Evolutionary conservation across 2,329 filamentous ascomycete species (phyloP), one percentile per base, ranked within the genome.

Genomic region (Colletotrichum limetticola): DNA sequence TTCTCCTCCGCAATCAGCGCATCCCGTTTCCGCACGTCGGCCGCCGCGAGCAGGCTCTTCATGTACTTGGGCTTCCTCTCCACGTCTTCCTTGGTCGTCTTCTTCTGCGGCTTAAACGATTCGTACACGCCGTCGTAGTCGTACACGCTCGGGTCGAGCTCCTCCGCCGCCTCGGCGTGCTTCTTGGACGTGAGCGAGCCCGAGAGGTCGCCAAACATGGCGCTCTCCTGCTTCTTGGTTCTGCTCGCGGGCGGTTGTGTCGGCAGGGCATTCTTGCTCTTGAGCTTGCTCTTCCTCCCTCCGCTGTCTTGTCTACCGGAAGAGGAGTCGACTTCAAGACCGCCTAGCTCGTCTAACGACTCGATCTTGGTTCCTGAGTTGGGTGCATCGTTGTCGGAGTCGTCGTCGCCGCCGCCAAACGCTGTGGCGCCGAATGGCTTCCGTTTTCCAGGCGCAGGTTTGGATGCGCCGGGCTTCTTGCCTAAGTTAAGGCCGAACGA

Each of bases 71-170:
- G 92, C 76, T 91, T 91, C 53, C 91, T 86, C 78, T 92, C 89
- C 2, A 85, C 82, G 4, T 89, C 88, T 57, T 86, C 85, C 59
- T 85, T 85, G 7, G 86, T 87, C 5, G 85, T 85, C 71, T 88
- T 88, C 76, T 90, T 88, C 72, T 91, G 87, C 19, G 90, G 89
- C 76, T 94, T 92, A 53, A 96, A 86, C 1, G 92, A 93, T 77
- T 96, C 94, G 83, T 95, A 95, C 26, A 94, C 93, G 1, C 89
- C 89, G 80, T 97, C 94, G 84, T 97, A 97, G 83, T 97, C 94
- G 85, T 95, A 97, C 76, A 97, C 91, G 61, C 90, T 92, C 1
- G 93, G 85, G 78, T 97, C 94, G 9, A 93, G 79, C 72, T 90
- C 87, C 74, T 91, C 86, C 2, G 93, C 93, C 19, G 90, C 89